phyloP scores from a whole-genome alignment of 1,284 basidiomycete species.

The Macrocystidia cucumis region DNA sequence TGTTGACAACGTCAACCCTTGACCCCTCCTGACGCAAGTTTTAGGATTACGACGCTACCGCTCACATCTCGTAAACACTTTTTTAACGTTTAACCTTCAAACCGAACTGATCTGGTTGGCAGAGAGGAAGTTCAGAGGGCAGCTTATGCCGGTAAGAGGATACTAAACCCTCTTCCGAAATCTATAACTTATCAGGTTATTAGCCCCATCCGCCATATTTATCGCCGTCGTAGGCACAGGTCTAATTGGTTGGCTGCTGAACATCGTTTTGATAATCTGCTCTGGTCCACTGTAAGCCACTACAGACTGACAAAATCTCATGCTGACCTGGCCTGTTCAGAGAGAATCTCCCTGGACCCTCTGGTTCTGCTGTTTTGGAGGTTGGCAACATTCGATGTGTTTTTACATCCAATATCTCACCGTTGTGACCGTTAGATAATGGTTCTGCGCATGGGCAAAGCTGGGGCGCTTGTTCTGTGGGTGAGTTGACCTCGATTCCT shows the following conservation, averaged over 20 bases:
- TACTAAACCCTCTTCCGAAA: slow-evolving; percentile 5
- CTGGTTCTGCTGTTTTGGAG: slow-evolving; percentile 65
- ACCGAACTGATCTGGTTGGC: slow-evolving; percentile 1
- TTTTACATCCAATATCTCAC: slow-evolving; percentile 3
- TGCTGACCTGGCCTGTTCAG: slow-evolving; percentile 20
- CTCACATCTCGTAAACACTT: slow-evolving; percentile 75
- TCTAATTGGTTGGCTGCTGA: slow-evolving; percentile 77
- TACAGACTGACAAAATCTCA: slow-evolving; percentile 1
- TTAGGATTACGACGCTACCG: slow-evolving; percentile 63
- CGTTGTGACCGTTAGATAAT: slow-evolving; percentile 53
- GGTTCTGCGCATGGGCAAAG: slow-evolving; percentile 63
- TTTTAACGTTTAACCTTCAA: slow-evolving; percentile 4
- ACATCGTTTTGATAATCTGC: slow-evolving; percentile 78
- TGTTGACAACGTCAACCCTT: not conserved
- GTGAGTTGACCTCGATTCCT: slow-evolving; percentile 24
- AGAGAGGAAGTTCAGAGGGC: slow-evolving; percentile 88
- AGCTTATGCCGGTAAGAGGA: slow-evolving; percentile 82
- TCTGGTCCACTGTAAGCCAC: slow-evolving; percentile 59
- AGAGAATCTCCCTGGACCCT: slow-evolving; percentile 54
- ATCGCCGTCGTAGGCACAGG: slow-evolving; percentile 87
- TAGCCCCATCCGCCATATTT: slow-evolving; percentile 73
- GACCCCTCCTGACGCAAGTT: slow-evolving; percentile 8
- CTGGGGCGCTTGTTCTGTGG: slow-evolving; percentile 71
- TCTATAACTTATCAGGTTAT: slow-evolving; percentile 1
- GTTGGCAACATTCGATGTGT: slow-evolving; percentile 20